A percentile compares a stretch with the other conserved stretches of the same genome.
These are phyloP conservation scores for Rhodotorula taiwanensis DNA, from an alignment of 768 basidiomycete species.

Conservation along the genomic window DNA sequence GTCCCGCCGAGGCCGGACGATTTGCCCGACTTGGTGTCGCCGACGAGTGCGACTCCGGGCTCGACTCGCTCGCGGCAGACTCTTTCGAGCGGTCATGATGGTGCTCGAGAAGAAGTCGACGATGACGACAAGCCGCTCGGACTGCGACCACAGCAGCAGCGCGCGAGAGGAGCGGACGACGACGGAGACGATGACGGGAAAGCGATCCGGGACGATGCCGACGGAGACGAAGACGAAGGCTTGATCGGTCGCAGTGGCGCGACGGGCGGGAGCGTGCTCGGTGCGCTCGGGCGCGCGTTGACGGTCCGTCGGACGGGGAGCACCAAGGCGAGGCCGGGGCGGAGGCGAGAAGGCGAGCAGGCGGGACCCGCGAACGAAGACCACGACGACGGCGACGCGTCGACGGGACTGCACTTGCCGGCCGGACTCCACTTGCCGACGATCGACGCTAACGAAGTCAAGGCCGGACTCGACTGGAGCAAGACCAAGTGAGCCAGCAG, in stretches of 20 bases:
- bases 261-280: constrained; percentile 18
- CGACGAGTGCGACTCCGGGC: too few species aligned
- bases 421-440: too few species aligned
- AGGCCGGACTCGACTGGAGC: constrained; percentile 28
- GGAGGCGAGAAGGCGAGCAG: not conserved
- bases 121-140: constrained; percentile 3
- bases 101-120: too few species aligned
- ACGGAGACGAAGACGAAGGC: constrained; percentile 18
- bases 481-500: constrained; percentile 20
- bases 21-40: too few species aligned
- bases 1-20: constrained; percentile 18
- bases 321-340: not conserved
- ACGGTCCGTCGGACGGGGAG: constrained; percentile 13
- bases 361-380: not conserved
- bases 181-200: constrained; percentile 1
- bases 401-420: too few species aligned
- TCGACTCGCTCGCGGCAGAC: too few species aligned
- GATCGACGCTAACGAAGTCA: constrained; percentile 6
- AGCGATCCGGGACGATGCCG: not conserved
- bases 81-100: too few species aligned
- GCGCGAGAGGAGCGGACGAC: too few species aligned
- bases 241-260: constrained; percentile 16
- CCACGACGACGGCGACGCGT: not conserved
- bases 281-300: constrained; percentile 30
- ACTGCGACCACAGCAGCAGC: not conserved